Base-by-base conservation (phyloP, 768 basidiomycete genomes). In the Mycena maculata region DNA sequence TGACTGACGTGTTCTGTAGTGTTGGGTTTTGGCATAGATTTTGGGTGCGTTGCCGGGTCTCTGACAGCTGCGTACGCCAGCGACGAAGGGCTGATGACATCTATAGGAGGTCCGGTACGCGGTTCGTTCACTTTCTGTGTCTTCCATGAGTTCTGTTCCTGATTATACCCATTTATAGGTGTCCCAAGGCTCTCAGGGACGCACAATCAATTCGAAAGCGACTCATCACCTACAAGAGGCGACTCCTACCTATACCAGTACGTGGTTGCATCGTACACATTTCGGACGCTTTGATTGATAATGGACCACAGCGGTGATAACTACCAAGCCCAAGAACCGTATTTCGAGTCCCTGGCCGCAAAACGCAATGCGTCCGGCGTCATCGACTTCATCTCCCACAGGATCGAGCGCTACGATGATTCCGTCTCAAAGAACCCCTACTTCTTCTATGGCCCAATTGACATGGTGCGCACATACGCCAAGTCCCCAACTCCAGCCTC, bases 201-300 rank as follows among this genome's bases (percentile, higher is more conserved):
- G 3, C 59, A 60, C 47, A 60, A 60, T 25, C 23, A 49, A 33
- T 60, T 60, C 36, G 59, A 60, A n/a, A 4, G 23, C 11, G 59
- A 60, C 47, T 38, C 59, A 0, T 60, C 59, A 2, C 36, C 38
- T 2, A 60, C 59, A 9, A 25, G 59, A n/a, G 39, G 28, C 11
- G 59, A 60, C 33, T 31, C n/a, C 15, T 49, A 50, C 15, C 13
- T 18, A 12, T 47, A 20, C 56, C 15, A 33, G 57, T 59, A 28
- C n/a, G 59, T 38, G 16, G 27, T 9, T 3, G 13, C 13, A 7
- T 36, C 33, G 6, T 7, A 7, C 33, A 36, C 8, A 7, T 36
- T 36, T 36, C 33, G 6, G 6, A 7, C 13, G 20, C 13, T 45
- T 48, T 36, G 22, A 11, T 10, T 36, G 23, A 47, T 20, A 4